These are phyloP conservation scores for Epichloe brachyelytri DNA, from an alignment of 2,329 filamentous ascomycete species.

Conservation along the genomic window DNA sequence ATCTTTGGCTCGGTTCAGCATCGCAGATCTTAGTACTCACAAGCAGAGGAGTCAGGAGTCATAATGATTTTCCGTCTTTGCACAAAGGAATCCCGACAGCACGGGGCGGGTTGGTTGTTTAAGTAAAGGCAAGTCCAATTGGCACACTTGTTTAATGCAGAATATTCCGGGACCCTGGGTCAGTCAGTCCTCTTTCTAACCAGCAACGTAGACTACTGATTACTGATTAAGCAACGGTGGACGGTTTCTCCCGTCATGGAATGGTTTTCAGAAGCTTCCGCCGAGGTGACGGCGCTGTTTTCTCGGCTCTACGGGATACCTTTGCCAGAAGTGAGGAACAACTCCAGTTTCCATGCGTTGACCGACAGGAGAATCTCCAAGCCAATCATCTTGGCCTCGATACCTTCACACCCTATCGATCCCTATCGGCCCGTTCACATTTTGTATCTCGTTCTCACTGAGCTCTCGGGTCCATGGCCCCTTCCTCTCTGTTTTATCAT, in stretches of 20 bases:
- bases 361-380: not conserved
- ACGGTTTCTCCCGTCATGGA: not conserved
- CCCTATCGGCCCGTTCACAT: constrained; percentile 5
- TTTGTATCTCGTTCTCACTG: constrained; percentile 4
- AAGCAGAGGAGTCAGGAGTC: too few species aligned
- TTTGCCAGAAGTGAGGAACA: not conserved
- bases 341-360: not conserved
- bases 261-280: not conserved
- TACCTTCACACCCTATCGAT: not conserved
- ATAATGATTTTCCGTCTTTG: too few species aligned
- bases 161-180: too few species aligned
- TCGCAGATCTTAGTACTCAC: not conserved
- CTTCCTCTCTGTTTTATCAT: constrained; percentile 1
- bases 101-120: not conserved
- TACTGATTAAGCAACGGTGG: not conserved
- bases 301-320: not conserved
- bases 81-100: not conserved
- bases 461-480: constrained; percentile 3
- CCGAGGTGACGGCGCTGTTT: not conserved
- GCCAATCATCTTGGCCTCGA: constrained; percentile 1
- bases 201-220: too few species aligned
- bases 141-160: not conserved
- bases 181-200: too few species aligned
- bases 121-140: not conserved
- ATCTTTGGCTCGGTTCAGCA: not conserved